Evolutionary conservation across 1,284 basidiomycete species (phyloP).

Genomic region (Wallemia mellicola): DNA sequence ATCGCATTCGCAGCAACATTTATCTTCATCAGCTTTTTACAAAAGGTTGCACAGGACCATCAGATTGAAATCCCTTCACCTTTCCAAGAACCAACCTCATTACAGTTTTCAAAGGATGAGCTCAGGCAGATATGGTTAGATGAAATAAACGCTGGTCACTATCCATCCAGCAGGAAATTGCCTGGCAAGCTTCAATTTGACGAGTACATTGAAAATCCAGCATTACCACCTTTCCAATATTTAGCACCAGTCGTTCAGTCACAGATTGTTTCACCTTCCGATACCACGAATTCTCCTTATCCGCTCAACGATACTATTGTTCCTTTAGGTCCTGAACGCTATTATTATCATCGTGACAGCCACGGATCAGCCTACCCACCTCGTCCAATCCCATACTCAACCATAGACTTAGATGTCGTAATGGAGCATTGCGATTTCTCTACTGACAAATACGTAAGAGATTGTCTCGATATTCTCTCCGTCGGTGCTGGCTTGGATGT

Average conservation of each 20-base stretch:
- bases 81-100: background rate
- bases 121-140: background rate
- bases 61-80: background rate
- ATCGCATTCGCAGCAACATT: background rate
- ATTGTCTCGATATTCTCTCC: conserved; percentile 40
- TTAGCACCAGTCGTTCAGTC: conserved; percentile 9
- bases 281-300: conserved; percentile 3
- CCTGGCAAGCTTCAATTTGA: background rate
- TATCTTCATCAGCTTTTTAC: background rate
- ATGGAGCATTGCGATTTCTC: conserved; percentile 68
- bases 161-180: background rate
- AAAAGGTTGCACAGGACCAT: background rate
- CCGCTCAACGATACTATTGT: conserved; percentile 9
- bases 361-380: conserved; percentile 25
- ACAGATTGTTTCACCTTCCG: conserved; percentile 11
- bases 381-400: conserved; percentile 44
- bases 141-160: background rate
- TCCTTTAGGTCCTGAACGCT: conserved; percentile 32
- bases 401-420: conserved; percentile 56
- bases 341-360: conserved; percentile 39
- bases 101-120: background rate
- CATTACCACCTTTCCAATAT: conserved; percentile 21
- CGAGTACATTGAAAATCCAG: background rate
- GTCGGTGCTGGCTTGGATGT: conserved; percentile 34
- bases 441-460: conserved; percentile 31